These are phyloP conservation scores for Penicillium sumatraense DNA, from an alignment of 2,329 filamentous ascomycete species.

Conservation along the genomic window DNA sequence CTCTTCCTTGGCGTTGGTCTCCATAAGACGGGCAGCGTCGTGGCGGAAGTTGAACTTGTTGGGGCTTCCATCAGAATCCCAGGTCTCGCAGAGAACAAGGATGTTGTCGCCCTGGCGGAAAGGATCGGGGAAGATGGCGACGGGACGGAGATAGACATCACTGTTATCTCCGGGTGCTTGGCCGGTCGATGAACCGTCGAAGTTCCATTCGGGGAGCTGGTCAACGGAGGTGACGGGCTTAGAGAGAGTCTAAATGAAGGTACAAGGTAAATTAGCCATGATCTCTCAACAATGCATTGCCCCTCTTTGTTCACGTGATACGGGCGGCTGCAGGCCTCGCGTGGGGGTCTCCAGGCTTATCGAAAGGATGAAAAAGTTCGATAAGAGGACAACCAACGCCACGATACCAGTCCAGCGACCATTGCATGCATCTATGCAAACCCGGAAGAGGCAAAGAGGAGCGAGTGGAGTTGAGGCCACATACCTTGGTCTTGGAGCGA, in stretches of 20 bases:
- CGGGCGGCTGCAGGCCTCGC: conserved; percentile 33
- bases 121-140: conserved; percentile 87
- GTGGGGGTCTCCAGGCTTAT: conserved; percentile 29
- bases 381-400: conserved; percentile 4
- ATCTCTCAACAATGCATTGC: neutral
- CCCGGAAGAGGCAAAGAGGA: neutral
- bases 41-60: conserved; percentile 99
- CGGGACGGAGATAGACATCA: conserved; percentile 93
- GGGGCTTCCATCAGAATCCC: conserved; percentile 89
- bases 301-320: conserved; percentile 30
- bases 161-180: conserved; percentile 96
- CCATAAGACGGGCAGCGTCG: conserved; percentile 87
- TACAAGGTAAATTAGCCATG: conserved; percentile 11
- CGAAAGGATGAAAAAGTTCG: conserved; percentile 14
- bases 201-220: conserved; percentile 79
- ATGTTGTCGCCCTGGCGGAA: conserved; percentile 91
- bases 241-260: conserved; percentile 62
- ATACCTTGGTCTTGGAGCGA: conserved; percentile 95
- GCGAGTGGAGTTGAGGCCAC: conserved; percentile 41
- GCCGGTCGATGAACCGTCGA: conserved; percentile 86
- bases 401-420: conserved; percentile 9
- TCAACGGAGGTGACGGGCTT: conserved; percentile 62
- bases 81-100: conserved; percentile 92
- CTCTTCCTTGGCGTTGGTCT: conserved; percentile 77
- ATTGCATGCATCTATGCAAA: conserved; percentile 13